These are phyloP conservation scores for Oryza nivara DNA, from an alignment of 176 grass and related monocot species.

Conservation along the genomic window DNA sequence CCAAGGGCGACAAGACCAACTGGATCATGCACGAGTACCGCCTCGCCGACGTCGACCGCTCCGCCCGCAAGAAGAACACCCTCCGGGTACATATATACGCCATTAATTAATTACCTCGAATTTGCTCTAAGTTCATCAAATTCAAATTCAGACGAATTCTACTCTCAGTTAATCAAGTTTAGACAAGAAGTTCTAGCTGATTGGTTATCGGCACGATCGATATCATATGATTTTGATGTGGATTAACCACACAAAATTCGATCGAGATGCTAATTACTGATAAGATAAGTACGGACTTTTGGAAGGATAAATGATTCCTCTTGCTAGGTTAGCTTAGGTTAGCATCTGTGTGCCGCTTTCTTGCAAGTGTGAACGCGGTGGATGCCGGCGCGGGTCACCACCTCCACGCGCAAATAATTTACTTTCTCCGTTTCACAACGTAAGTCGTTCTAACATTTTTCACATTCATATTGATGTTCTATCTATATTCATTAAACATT, in stretches of 20 bases:
- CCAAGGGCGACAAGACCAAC: conserved; percentile 80
- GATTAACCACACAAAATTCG: not conserved
- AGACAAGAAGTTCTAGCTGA: not conserved
- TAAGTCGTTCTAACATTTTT: too few species aligned
- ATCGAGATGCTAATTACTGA: not conserved
- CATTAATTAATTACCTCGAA: not conserved
- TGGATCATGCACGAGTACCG: conserved; percentile 98
- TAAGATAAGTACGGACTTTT: not conserved
- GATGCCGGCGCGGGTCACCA: conserved; percentile 53
- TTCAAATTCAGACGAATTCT: too few species aligned
- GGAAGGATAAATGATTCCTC: not conserved
- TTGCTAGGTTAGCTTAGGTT: not conserved
- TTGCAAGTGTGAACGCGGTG: conserved; percentile 45
- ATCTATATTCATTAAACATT: too few species aligned
- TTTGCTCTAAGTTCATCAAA: too few species aligned
- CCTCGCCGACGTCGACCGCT: conserved; percentile 77
- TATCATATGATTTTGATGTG: not conserved
- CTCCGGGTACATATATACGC: conserved; percentile 47
- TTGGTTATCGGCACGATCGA: not conserved
- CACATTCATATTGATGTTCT: too few species aligned
- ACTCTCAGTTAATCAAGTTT: not conserved
- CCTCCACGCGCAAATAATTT: conserved; percentile 37
- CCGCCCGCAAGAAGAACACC: conserved; percentile 68
- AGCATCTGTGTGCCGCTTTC: not conserved
- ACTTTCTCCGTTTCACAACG: too few species aligned